Conservation (phyloP, 352 stramenopile species). For the Stramenopiles sp. region DNA sequence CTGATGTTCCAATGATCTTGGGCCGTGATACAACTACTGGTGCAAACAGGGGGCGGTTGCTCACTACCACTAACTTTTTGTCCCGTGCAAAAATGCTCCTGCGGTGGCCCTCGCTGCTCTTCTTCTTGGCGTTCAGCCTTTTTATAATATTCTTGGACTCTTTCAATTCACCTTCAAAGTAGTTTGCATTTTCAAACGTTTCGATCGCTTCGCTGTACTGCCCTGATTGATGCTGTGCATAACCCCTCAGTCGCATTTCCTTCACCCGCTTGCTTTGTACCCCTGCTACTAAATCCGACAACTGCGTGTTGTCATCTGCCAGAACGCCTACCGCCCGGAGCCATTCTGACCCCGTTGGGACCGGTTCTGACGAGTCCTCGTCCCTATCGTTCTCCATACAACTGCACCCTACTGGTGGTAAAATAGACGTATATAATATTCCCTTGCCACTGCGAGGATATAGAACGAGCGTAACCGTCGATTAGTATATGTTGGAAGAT, state of each 20-base stretch:
- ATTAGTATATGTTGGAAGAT: too few relatives aligned
- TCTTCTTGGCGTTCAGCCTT: not conserved
- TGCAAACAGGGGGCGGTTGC: too few relatives aligned
- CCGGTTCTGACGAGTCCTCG: too few relatives aligned
- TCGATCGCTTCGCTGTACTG: not conserved
- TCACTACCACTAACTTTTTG: too few relatives aligned
- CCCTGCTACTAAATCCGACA: not conserved
- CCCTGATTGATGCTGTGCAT: not conserved
- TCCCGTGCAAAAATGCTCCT: too few relatives aligned
- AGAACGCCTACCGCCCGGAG: not conserved
- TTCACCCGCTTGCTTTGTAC: not conserved
- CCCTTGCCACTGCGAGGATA: too few relatives aligned
- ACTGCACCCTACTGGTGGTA: too few relatives aligned
- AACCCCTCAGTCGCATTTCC: not conserved
- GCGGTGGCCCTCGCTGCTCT: not conserved
- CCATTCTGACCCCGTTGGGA: not conserved
- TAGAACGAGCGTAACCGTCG: too few relatives aligned
- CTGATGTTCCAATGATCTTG: too few relatives aligned
- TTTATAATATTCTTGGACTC: not conserved
- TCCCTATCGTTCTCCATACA: too few relatives aligned
- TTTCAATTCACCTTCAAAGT: not conserved
- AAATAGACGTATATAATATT: too few relatives aligned
- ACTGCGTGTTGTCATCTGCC: not conserved
- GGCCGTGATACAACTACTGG: too few relatives aligned
- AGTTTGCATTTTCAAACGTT: not conserved